Evolutionary conservation across 2,329 filamentous ascomycete genomes (phyloP), one percentile per base, ranked within the genome.

Genomic region (Xylariaceae sp.): DNA sequence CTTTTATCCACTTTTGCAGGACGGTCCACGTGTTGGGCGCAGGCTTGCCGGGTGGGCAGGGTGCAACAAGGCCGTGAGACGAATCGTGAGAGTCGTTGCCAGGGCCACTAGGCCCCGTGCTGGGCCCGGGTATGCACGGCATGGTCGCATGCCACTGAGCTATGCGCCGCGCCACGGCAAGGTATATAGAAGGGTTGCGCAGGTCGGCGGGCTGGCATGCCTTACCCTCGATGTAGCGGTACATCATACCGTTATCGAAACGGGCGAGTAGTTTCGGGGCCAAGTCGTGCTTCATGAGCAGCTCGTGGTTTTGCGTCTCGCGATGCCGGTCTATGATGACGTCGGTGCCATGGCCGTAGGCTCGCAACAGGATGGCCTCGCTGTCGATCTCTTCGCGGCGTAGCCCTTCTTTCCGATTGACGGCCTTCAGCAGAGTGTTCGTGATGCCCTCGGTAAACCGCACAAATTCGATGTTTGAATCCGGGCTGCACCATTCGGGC

Each of bases 361-460:
- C 94, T 63, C 94, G 85, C 66, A 99, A 81, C 60, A 99, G 79
- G 62, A 97, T 83, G 32, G 94, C 88, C 61, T 95, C 89, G 57
- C 81, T 80, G 51, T 70, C 67, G 64, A 87, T 76, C 64, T 88
- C 77, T 53, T 85, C 77, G 54, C 83, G 73, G 26, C 83, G 81
- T 58, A 80, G 73, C 47, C 83, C 86, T 13, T 83, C 78, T 53
- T 77, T 78, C 61, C 78, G 81, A 69, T 89, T 89, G 67, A 88
- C 74, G n/a, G 86, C 85, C 70, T 92, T 92, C 59, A 91, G 78
- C 46, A 92, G 76, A 47, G 92, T 97, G 74, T 99, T 99, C 62
- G 94, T 99, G 74, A 97, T 99, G 68, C 94, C 94, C 67, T 99
- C 94, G 37, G 91, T 99, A 76, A 97, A 99, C 60, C 88, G 86